phyloP scores from a whole-genome alignment of 768 basidiomycete species.

The Tylopilus intermedius region DNA sequence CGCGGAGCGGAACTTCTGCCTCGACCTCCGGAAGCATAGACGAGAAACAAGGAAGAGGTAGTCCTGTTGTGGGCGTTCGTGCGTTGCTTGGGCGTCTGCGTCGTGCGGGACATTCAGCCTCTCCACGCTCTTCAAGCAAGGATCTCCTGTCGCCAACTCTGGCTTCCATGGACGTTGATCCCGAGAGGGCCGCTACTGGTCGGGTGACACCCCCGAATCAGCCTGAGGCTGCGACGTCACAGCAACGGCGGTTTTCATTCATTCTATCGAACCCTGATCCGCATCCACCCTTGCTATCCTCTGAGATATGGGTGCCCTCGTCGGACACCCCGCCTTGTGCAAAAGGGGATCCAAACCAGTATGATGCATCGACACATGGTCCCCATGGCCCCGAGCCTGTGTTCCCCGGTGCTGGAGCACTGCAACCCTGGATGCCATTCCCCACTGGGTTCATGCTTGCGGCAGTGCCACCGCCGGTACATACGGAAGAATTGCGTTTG shows the following conservation, averaged over 20 bases:
- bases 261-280: slow-evolving; percentile 31
- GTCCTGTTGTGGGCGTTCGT: slow-evolving; percentile 24
- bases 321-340: background rate
- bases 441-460: slow-evolving; percentile 1
- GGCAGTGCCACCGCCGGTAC: slow-evolving; percentile 20
- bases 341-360: background rate
- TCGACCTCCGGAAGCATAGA: slow-evolving; percentile 18
- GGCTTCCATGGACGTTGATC: slow-evolving; percentile 10
- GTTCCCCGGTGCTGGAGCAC: background rate
- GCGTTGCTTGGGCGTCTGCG: slow-evolving; percentile 26
- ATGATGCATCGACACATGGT: background rate
- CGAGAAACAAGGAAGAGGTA: slow-evolving; percentile 22
- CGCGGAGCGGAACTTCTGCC: slow-evolving; percentile 12
- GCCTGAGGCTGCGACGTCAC: slow-evolving; percentile 12
- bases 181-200: slow-evolving; percentile 9
- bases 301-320: background rate
- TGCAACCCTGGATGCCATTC: background rate
- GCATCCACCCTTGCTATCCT: slow-evolving; percentile 18
- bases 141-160: slow-evolving; percentile 18
- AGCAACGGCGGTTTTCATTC: slow-evolving; percentile 24
- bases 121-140: slow-evolving; percentile 23
- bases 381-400: background rate
- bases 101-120: slow-evolving; percentile 23
- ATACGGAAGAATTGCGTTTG: slow-evolving; percentile 24
- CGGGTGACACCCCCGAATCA: slow-evolving; percentile 16